Base-by-base conservation (phyloP, 1,139 yeast species). In the Eremothecium coryli region DNA sequence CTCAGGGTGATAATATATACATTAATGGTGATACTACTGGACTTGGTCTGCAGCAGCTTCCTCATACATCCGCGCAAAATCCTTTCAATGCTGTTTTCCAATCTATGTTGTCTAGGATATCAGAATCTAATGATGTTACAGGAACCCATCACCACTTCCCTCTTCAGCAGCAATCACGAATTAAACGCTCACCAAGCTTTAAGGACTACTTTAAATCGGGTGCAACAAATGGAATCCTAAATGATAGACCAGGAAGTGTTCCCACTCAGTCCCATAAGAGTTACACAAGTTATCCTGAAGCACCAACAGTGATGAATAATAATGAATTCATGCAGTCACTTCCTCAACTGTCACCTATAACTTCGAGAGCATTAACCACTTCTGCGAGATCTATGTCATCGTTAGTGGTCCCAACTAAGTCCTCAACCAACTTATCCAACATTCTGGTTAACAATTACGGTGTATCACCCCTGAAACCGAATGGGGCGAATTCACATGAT, bases 1-100 rank as follows among this genome's bases (percentile, higher is more conserved):
- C 26, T 12, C 23, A 18, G 25, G 49, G 42, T 25, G 49, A 49
- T 33, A 39, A 42, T 18, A 39, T 45, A 5, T 48, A 51, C 36
- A 37, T 44, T 7, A 41, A 44, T 29, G 56, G 55, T 8, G 41
- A 44, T 30, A 48, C 46, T n/a, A 42, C 52, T 3, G 36, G 48
- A 4, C 31, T 50, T 14, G 43, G 42, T 27, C 23, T 49, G 13
- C 48, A 49, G 30, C 30, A 33, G 24, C 33, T 49, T 23, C 52
- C 54, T n/a, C 40, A 45, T 12, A 7, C 25, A 8, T 10, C 22
- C 10, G n/a, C 30, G 15, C 22, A 17, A 6, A 31, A 36, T 42
- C 27, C 24, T 42, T 4, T 44, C 48, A 6, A 44, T 37, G 25
- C 35, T 41, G 12, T 34, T 39, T 18, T 33, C 39, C 27, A 40